Evolutionary conservation across 768 basidiomycete genomes (phyloP).

Genomic region (Hypholoma fasciculare): DNA sequence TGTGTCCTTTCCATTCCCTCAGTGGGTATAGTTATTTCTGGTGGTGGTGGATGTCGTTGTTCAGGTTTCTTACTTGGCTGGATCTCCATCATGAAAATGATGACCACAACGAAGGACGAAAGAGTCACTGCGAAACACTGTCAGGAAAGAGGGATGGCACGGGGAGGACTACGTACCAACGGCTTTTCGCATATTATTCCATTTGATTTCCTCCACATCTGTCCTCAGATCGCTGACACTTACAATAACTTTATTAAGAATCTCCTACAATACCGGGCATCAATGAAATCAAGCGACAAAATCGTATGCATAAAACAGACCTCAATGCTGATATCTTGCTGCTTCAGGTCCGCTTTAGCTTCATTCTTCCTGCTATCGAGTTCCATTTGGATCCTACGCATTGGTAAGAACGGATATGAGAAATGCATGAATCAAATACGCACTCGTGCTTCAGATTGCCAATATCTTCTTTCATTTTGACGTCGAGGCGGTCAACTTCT

Average conservation of each 20-base stretch:
- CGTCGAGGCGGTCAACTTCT: slow-evolving; percentile 82
- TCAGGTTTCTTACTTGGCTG: slow-evolving; percentile 38
- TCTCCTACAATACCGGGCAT: slow-evolving; percentile 45
- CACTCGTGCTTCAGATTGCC: slow-evolving; percentile 91
- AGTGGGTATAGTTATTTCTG: slow-evolving; percentile 27
- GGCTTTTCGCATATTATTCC: slow-evolving; percentile 86
- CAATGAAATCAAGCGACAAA: background rate
- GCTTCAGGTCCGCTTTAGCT: slow-evolving; percentile 79
- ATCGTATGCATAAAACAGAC: slow-evolving; percentile 34
- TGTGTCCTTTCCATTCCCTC: slow-evolving; percentile 35
- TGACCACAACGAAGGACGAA: slow-evolving; percentile 64
- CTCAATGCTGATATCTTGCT: slow-evolving; percentile 83
- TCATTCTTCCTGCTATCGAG: slow-evolving; percentile 93
- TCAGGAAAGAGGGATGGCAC: slow-evolving; percentile 1
- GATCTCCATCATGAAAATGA: slow-evolving; percentile 71
- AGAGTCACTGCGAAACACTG: slow-evolving; percentile 49
- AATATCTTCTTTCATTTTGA: slow-evolving; percentile 94
- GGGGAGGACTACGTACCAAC: slow-evolving; percentile 53
- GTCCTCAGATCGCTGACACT: slow-evolving; percentile 77
- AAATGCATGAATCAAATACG: slow-evolving; percentile 27
- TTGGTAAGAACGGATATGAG: background rate
- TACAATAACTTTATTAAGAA: slow-evolving; percentile 75
- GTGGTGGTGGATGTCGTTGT: slow-evolving; percentile 23
- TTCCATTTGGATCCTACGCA: slow-evolving; percentile 91
- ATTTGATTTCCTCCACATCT: slow-evolving; percentile 81